These are phyloP conservation scores for Stemphylium vesicarium DNA, from an alignment of 2,329 filamentous ascomycete genomes.

Conservation along the genomic window DNA sequence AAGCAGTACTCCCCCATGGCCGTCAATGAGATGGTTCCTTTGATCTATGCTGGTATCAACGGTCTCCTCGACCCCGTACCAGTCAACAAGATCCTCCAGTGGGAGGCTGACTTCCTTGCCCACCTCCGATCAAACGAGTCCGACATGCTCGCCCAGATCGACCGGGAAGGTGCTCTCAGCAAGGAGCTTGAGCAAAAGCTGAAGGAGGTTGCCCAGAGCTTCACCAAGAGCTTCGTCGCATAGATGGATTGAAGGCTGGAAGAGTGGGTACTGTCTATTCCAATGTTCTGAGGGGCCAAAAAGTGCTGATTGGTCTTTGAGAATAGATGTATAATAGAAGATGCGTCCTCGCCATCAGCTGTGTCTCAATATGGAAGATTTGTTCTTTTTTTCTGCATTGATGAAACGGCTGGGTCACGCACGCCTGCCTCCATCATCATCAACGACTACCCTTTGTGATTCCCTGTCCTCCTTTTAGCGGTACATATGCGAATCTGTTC, in stretches of 20 bases:
- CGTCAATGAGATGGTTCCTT: conserved; percentile 99
- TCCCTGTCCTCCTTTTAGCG: conserved; percentile 36
- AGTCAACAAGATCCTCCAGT: conserved; percentile 87
- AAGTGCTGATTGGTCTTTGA: conserved; percentile 48
- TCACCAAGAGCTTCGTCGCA: conserved; percentile 94
- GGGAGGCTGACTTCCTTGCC: conserved; percentile 92
- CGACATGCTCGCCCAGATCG: conserved; percentile 82
- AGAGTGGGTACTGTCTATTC: conserved; percentile 49
- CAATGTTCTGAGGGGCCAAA: conserved; percentile 43
- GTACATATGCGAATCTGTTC: conserved; percentile 29
- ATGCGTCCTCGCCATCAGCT: conserved; percentile 50
- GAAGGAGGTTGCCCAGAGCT: conserved; percentile 75
- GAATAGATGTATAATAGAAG: conserved; percentile 51
- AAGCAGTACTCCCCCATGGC: conserved; percentile 99
- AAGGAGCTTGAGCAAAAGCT: conserved; percentile 89
- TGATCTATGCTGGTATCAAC: conserved; percentile 99
- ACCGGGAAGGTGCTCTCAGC: conserved; percentile 94
- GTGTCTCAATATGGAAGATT: conserved; percentile 49
- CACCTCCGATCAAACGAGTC: conserved; percentile 91
- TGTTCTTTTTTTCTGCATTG: conserved; percentile 34
- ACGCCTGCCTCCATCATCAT: conserved; percentile 7
- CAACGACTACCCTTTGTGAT: conserved; percentile 23
- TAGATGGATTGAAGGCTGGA: conserved; percentile 43
- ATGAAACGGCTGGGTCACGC: conserved; percentile 13
- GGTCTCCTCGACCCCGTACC: conserved; percentile 89